These are phyloP conservation scores for Penicillium salamii DNA, from an alignment of 495 filamentous ascomycete genomes.

Conservation along the genomic window DNA sequence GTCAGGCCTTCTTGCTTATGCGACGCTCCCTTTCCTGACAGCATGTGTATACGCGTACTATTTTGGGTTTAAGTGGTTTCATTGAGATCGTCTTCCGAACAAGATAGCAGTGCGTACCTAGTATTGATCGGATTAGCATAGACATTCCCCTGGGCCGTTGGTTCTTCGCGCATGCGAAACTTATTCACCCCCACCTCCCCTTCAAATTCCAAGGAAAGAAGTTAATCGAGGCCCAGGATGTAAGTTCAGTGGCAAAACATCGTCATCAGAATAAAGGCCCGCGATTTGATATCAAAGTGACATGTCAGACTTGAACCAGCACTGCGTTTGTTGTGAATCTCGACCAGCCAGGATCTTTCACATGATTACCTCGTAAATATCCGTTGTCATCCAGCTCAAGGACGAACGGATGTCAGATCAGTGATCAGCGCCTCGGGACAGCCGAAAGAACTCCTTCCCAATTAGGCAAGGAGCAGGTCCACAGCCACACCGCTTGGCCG, in stretches of 20 bases:
- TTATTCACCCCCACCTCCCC: too few relatives aligned
- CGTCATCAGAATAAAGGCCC: background rate
- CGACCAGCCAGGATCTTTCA: too few relatives aligned
- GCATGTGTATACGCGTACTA: background rate
- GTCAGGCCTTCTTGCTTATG: background rate
- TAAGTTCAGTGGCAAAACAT: background rate
- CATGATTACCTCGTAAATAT: background rate
- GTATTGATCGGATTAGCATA: too few relatives aligned
- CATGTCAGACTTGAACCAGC: slow-evolving; percentile 7
- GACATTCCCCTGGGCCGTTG: too few relatives aligned
- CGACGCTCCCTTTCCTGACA: background rate
- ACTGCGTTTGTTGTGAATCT: too few relatives aligned
- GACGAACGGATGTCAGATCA: background rate
- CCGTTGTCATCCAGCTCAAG: background rate
- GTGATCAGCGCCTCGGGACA: background rate
- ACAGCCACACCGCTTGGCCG: slow-evolving; percentile 26
- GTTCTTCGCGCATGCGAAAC: too few relatives aligned
- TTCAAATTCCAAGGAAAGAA: too few relatives aligned
- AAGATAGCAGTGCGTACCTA: too few relatives aligned
- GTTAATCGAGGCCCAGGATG: background rate
- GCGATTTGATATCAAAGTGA: slow-evolving; percentile 10
- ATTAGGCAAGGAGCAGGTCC: slow-evolving; percentile 12
- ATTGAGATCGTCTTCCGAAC: too few relatives aligned
- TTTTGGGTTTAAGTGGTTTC: background rate
- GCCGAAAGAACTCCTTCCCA: slow-evolving; percentile 8